Base-by-base conservation (phyloP, 257 asterid species). In the Fraxinus pennsylvanica region DNA sequence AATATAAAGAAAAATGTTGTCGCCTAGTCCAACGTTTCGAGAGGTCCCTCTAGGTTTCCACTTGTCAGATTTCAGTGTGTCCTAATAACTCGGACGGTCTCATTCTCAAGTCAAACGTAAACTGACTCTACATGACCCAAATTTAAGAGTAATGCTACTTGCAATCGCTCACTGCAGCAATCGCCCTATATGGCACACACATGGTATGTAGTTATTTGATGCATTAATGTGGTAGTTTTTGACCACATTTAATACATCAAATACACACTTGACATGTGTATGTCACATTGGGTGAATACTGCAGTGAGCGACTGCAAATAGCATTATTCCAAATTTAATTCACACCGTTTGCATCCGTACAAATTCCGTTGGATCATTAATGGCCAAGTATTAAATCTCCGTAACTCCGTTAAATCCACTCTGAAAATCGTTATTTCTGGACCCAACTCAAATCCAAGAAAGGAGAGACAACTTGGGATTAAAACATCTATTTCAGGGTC, bases 1-100 rank as follows among this genome's bases (percentile, higher is more conserved):
- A 3, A 32, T 0, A 32, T 0, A 32, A 0, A 36, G 6, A 19
- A 19, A 83, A 86, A 82, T 87, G 88, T 88, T 87, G 94, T 91
- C 90, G 90, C 85, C 88, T 81, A 71, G 82, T 81, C 86, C 87
- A 88, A 87, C 90, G 90, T 87, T 87, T 84, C 87, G 2, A 61
- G 27, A 33, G 86, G 68, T 43, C 92, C 94, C 82, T 85, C 71
- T 57, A 80, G 43, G 65, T 65, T 68, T 73, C 82, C 73, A 71
- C 32, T 61, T 79, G 84, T 76, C 85, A 41, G 30, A 29, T 70
- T 73, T 65, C 41, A n/a, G 14, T 38, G 33, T 72, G 21, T 65
- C 78, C 66, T 63, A 27, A 4, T 33, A n/a, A 25, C 82, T 63
- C 43, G 85, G 19, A 66, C 47, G 25, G 1, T 41, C 30, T n/a